Base-by-base conservation (phyloP, 345 rosid species). In the Lepidium aucheri region DNA sequence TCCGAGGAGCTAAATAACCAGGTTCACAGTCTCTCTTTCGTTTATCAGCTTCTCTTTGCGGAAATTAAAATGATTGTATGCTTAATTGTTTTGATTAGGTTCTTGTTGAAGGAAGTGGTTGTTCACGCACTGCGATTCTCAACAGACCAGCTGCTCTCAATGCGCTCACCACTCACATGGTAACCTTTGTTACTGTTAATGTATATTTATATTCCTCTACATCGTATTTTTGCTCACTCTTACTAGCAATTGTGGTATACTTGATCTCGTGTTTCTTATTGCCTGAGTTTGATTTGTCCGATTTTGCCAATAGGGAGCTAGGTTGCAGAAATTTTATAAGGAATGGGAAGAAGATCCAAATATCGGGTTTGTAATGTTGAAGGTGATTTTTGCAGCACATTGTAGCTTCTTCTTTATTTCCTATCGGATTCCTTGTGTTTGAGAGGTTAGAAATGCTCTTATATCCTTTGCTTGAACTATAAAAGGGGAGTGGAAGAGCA, bases 401-500 rank as follows among this genome's bases (percentile, higher is more conserved):
- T 24, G 10, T 65, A 35, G 51, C 60, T 18, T 12, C 33, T 67
- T 24, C 4, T 16, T 59, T 34, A 0, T 54, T 28, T n/a, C n/a
- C n/a, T n/a, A 4, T 15, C 4, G 45, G 11, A 24, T 24, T 24
- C 4, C 26, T 20, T 20, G 22, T 20, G 22, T 20, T 20, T 24
- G 26, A 24, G 36, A 13, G 34, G 10, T 43, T 26, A 30, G 44
- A 2, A 52, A 53, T 13, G 58, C 16, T 63, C 10, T 40, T 20
- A 0, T 6, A 11, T 15, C 5, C 6, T 76, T 41, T 1, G 65
- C 56, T 76, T 76, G 22, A 56, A 55, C 32, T 63, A 58, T 59
- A 81, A 75, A 78, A 93, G 97, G 98, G 97, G 68, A 82, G 91
- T 76, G 97, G 95, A 79, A 84, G 88, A 77, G 96, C 96, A 34